Percentiles rank a stretch among this genome's conserved stretches.
phyloP scores from a whole-genome alignment of 306 rosid genomes.

The Glycine soja region DNA sequence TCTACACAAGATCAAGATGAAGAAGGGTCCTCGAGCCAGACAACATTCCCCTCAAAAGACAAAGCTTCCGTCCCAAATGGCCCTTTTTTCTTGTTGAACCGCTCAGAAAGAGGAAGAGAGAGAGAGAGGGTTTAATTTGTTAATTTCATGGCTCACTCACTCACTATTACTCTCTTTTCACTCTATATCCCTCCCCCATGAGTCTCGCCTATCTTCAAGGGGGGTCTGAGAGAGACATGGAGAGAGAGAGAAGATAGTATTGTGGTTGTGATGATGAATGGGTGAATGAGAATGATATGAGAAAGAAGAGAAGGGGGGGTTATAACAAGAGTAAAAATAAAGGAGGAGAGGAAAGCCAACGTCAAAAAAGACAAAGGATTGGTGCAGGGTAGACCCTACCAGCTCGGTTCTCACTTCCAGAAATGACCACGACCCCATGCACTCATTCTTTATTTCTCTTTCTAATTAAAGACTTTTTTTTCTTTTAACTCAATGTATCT shows the following conservation, averaged over 20 bases:
- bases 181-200: conserved; percentile 59
- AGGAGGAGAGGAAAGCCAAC: conserved; percentile 49
- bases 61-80: conserved; percentile 67
- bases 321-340: conserved; percentile 62
- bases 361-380: conserved; percentile 70
- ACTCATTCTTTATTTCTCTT: too few relatives aligned
- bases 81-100: too few relatives aligned
- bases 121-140: neutral
- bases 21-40: conserved; percentile 98
- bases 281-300: conserved; percentile 45
- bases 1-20: conserved; percentile 38
- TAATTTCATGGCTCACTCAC: neutral
- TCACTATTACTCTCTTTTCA: neutral
- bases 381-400: conserved; percentile 76
- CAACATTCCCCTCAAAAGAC: conserved; percentile 99
- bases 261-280: conserved; percentile 43
- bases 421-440: conserved; percentile 95
- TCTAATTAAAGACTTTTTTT: too few relatives aligned
- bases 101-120: too few relatives aligned
- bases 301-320: conserved; percentile 45
- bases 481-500: too few relatives aligned
- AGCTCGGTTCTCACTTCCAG: conserved; percentile 69
- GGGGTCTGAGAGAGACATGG: conserved; percentile 35
- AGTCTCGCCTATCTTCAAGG: conserved; percentile 77
- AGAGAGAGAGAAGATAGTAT: conserved; percentile 13